Percentiles rank a stretch among this genome's conserved stretches.
Conservation (phyloP, 2,329 filamentous ascomycete genomes). For the Aspergillus flavus region DNA sequence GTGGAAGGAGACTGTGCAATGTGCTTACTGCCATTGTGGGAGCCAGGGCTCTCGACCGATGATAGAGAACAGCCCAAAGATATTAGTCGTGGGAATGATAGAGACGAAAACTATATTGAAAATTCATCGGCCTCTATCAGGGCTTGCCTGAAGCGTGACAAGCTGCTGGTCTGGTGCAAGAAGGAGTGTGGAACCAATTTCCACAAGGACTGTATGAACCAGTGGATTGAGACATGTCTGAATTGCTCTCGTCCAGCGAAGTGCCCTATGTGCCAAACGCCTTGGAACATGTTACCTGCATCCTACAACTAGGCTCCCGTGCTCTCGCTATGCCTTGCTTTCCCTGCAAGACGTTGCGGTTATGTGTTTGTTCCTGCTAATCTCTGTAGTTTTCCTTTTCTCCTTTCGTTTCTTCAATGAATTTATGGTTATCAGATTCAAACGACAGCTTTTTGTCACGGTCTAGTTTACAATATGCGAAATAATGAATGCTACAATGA, state of each 20-base stretch:
- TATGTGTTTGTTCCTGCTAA: background rate
- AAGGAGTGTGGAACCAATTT: slow-evolving; percentile 1
- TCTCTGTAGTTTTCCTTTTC: no score
- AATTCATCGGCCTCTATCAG: background rate
- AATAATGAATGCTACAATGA: background rate
- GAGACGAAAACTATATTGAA: no score
- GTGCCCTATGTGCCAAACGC: slow-evolving; percentile 5
- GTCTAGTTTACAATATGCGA: background rate
- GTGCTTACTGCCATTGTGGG: background rate
- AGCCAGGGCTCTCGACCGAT: background rate
- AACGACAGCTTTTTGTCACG: no score
- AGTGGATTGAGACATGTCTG: background rate
- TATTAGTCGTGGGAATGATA: no score
- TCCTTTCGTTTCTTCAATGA: background rate
- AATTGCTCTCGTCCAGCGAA: background rate
- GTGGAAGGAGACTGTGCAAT: background rate
- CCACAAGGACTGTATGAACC: slow-evolving; percentile 4
- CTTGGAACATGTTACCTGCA: background rate
- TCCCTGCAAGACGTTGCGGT: no score
- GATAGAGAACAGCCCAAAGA: background rate
- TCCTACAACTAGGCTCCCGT: background rate
- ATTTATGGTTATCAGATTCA: background rate
- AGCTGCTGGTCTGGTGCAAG: background rate
- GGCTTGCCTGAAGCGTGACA: fast-evolving
- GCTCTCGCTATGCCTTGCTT: background rate